Percentiles rank a stretch among this genome's conserved stretches.
phyloP scores from a whole-genome alignment of 1,139 yeast genomes.

The Kurtzmaniella quercitrusa region DNA sequence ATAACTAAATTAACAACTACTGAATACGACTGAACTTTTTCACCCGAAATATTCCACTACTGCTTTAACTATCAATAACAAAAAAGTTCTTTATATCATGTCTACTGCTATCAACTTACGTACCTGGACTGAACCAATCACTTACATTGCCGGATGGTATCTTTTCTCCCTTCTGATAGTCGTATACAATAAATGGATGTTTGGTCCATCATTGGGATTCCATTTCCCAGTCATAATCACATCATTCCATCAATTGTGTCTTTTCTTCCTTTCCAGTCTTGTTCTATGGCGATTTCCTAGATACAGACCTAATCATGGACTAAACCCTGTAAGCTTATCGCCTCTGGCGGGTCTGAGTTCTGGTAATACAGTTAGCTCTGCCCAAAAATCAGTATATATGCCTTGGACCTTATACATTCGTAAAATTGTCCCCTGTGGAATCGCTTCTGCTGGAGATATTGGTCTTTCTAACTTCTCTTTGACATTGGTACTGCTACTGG shows the following conservation, averaged over 20 bases:
- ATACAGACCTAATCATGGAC: conserved; percentile 33
- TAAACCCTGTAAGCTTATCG: neutral
- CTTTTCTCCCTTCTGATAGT: conserved; percentile 68
- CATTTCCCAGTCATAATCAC: conserved; percentile 83
- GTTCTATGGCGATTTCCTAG: conserved; percentile 45
- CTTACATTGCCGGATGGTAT: conserved; percentile 48
- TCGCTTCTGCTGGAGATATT: conserved; percentile 89
- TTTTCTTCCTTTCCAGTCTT: conserved; percentile 45
- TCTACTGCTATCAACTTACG: conserved; percentile 4
- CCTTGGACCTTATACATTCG: conserved; percentile 35
- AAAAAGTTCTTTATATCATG: neutral
- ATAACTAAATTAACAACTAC: no score
- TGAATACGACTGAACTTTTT: conserved; percentile 1
- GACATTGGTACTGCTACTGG: conserved; percentile 69
- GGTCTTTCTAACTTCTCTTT: conserved; percentile 88
- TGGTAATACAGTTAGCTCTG: neutral
- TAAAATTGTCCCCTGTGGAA: conserved; percentile 76
- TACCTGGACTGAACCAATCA: conserved; percentile 10
- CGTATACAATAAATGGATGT: conserved; percentile 98
- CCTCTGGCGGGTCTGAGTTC: neutral
- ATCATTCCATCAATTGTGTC: conserved; percentile 74
- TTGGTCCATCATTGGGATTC: conserved; percentile 69
- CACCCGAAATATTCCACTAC: neutral
- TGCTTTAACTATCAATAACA: neutral
- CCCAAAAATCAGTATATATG: conserved; percentile 9